Evolutionary conservation across 148 eudicot genomes (phyloP).

Genomic region (Cornus florida): DNA sequence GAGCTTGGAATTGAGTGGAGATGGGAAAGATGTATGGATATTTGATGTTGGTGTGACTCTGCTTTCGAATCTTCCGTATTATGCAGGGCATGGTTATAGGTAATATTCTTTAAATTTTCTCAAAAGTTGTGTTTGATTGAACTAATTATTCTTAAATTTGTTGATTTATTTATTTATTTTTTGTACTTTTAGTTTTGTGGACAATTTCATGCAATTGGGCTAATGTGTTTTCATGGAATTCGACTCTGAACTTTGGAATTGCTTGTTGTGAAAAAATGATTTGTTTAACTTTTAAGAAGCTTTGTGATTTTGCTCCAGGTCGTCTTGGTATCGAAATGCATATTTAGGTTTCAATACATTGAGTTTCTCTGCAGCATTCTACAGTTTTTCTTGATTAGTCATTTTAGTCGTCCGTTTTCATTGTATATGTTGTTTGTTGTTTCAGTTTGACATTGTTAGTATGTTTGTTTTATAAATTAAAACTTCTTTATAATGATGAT

Average conservation of each 20-base stretch:
- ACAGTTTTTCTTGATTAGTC: no score
- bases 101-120: conserved; percentile 23
- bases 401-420: no score
- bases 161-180: neutral
- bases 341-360: neutral
- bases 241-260: neutral
- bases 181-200: neutral
- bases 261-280: neutral
- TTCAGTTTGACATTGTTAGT: no score
- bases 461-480: no score
- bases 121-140: neutral
- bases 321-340: neutral
- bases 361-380: neutral
- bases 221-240: neutral
- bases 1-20: conserved; percentile 40
- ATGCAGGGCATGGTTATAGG: conserved; percentile 81
- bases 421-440: no score
- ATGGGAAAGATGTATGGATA: conserved; percentile 79
- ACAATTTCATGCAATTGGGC: neutral
- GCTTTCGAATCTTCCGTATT: conserved; percentile 92
- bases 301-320: neutral
- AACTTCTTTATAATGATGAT: no score
- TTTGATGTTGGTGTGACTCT: conserved; percentile 92
- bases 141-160: neutral
- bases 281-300: neutral